A percentile compares a stretch with the other conserved stretches of the same genome.
phyloP scores from a whole-genome alignment of 1,139 yeast genomes.

The Sugiyamaella grinbergsii region DNA sequence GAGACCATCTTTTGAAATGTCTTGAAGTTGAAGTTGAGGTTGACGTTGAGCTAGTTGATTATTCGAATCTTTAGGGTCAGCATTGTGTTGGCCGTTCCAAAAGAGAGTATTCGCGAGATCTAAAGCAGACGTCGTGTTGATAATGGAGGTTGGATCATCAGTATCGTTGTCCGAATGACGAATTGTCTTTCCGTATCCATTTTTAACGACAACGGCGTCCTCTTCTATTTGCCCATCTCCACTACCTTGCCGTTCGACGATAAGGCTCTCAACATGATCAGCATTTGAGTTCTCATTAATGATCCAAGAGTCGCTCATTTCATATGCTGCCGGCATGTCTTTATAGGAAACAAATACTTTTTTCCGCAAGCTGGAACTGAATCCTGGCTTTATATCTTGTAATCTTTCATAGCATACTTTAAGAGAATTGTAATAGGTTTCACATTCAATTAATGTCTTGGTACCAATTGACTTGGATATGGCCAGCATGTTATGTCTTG shows the following conservation, averaged over 20 bases:
- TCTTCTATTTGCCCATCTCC: neutral
- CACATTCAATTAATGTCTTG: constrained; percentile 52
- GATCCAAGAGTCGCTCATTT: constrained; percentile 53
- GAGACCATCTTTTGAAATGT: constrained; percentile 5
- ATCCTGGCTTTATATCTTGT: neutral
- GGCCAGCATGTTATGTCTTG: constrained; percentile 52
- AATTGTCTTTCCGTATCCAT: too few species aligned
- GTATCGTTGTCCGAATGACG: neutral
- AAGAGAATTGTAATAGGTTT: constrained; percentile 48
- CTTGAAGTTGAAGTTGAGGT: neutral
- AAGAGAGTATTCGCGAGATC: constrained; percentile 5
- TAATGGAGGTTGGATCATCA: neutral
- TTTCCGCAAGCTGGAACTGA: constrained; percentile 32
- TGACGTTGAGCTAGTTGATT: too few species aligned
- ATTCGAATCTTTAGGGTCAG: too few species aligned
- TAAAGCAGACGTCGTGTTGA: neutral
- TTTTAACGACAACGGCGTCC: neutral
- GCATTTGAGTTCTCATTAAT: constrained; percentile 53
- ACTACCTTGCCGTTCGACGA: neutral
- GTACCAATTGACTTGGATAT: constrained; percentile 46
- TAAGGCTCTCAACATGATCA: neutral
- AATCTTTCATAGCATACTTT: neutral
- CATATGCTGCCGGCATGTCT: constrained; percentile 57
- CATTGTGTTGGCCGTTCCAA: constrained; percentile 9
- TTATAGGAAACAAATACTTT: constrained; percentile 35